phyloP scores from a whole-genome alignment of 2,329 filamentous ascomycete genomes.

The Colletotrichum caudatum region DNA sequence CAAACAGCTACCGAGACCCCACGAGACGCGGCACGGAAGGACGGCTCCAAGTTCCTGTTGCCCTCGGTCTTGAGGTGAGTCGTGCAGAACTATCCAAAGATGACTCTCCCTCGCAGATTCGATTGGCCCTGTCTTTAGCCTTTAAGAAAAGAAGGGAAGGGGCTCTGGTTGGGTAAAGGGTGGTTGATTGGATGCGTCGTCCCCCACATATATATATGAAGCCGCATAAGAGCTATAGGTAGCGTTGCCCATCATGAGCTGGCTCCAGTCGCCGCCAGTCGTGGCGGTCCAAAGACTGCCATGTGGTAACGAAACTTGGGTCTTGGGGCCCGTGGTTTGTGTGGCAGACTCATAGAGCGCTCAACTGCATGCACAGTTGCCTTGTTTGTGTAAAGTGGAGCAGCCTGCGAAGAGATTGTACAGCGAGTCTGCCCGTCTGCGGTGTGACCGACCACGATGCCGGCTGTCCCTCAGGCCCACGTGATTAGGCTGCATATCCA shows the following conservation, averaged over 20 bases:
- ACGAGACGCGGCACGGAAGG: slow-evolving; percentile 38
- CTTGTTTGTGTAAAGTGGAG: not conserved
- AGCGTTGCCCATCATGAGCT: not conserved
- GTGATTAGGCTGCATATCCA: slow-evolving; percentile 1
- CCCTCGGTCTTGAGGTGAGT: slow-evolving; percentile 28
- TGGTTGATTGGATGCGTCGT: not conserved
- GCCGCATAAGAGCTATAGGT: not conserved
- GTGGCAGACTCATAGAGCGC: not conserved
- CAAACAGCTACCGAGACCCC: slow-evolving; percentile 24
- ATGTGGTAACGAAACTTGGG: not conserved
- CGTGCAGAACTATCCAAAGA: slow-evolving; percentile 21
- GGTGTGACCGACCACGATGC: not conserved
- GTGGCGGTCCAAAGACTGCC: not conserved
- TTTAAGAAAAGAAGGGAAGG: slow-evolving; percentile 7
- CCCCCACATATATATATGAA: slow-evolving; percentile 8
- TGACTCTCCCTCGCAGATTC: slow-evolving; percentile 24
- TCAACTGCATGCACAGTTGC: not conserved
- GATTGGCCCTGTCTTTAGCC: slow-evolving; percentile 18
- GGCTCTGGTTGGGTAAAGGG: not conserved
- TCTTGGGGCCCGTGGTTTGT: not conserved
- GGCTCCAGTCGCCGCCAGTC: not conserved
- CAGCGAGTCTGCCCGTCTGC: not conserved
- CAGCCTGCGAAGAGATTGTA: not conserved
- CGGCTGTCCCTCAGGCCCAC: not conserved
- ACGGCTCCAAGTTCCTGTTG: slow-evolving; percentile 24